Base-by-base conservation (phyloP, 208 protist species). In the Angomonas ambiguus region DNA sequence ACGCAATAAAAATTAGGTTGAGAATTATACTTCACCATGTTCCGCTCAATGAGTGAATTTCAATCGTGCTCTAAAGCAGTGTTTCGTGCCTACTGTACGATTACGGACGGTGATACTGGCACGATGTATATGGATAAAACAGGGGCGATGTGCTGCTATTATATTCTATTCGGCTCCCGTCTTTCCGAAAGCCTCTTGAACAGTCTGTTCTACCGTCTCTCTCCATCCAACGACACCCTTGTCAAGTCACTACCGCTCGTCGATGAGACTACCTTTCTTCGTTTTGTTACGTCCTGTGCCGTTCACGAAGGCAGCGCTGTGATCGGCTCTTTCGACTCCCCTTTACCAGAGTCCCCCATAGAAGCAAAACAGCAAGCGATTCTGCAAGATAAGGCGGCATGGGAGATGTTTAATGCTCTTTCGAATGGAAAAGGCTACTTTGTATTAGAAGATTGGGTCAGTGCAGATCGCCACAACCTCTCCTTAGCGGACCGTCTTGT, bases 401-500 rank as follows among this genome's bases (percentile, higher is more conserved):
- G 45, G 45, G 20, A 13, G 5, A 8, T 53, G 18, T 53, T 53
- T n/a, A 53, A 53, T 20, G 16, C 45, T 20, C 18, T 53, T 5
- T 53, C 45, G 45, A 53, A 53, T 8, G 45, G 45, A n/a, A 53
- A 53, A 53, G 45, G 45, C 3, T 53, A 53, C 24, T 4, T 53
- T 4, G 20, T 27, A 13, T 8, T 53, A 20, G 45, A 4, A n/a
- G 45, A 53, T 24, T 53, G n/a, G n/a, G n/a, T n/a, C n/a, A n/a
- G n/a, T n/a, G n/a, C n/a, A n/a, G n/a, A n/a, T n/a, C n/a, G n/a
- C n/a, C n/a, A n/a, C n/a, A n/a, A n/a, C n/a, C n/a, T 53, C 10
- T 5, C 24, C 20, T 3, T 5, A 13, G 45, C 45, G 8, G 45
- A 53, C 45, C 16, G 20, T 27, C 13, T 27, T 20, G 45, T 8